Conservation (phyloP, 2,329 filamentous ascomycete genomes). For the Aspergillus sp. region DNA sequence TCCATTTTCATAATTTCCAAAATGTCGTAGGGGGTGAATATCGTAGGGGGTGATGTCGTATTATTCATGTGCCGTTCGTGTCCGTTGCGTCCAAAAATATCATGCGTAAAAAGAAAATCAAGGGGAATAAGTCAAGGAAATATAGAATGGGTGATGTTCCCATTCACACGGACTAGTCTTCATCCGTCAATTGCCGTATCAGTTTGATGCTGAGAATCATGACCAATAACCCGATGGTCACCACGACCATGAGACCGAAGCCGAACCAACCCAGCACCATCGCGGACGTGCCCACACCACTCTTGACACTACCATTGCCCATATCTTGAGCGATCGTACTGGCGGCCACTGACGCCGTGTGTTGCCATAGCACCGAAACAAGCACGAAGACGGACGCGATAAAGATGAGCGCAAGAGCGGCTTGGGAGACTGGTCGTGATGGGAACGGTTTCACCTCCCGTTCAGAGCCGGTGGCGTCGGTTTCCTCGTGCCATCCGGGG, state of each 20-base stretch:
- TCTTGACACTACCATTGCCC: slow-evolving; percentile 82
- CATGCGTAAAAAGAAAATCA: neutral
- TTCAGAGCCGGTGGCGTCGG: slow-evolving; percentile 75
- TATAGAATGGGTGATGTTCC: neutral
- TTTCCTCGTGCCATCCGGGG: slow-evolving; percentile 94
- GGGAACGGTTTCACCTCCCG: slow-evolving; percentile 93
- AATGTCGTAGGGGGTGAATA: neutral
- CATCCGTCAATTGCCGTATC: slow-evolving; percentile 60
- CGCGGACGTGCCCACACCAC: slow-evolving; percentile 86
- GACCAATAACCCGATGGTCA: slow-evolving; percentile 89
- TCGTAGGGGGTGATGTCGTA: slow-evolving; percentile 8
- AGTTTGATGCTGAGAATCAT: slow-evolving; percentile 95
- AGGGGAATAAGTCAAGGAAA: slow-evolving; percentile 9
- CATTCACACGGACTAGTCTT: slow-evolving; percentile 22
- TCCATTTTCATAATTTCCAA: neutral
- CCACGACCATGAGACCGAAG: slow-evolving; percentile 88
- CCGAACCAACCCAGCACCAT: slow-evolving; percentile 99
- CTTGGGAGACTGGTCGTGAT: slow-evolving; percentile 85
- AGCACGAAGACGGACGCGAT: slow-evolving; percentile 65
- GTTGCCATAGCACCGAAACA: slow-evolving; percentile 62
- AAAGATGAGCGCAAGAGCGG: slow-evolving; percentile 89
- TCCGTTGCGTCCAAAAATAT: slow-evolving; percentile 11
- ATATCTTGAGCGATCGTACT: slow-evolving; percentile 91
- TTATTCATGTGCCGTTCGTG: slow-evolving; percentile 19
- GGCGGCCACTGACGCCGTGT: slow-evolving; percentile 93